Evolutionary conservation across 805 yeast species (phyloP), one percentile per base, ranked within the genome.

Genomic region (Wickerhamiella nectarea): DNA sequence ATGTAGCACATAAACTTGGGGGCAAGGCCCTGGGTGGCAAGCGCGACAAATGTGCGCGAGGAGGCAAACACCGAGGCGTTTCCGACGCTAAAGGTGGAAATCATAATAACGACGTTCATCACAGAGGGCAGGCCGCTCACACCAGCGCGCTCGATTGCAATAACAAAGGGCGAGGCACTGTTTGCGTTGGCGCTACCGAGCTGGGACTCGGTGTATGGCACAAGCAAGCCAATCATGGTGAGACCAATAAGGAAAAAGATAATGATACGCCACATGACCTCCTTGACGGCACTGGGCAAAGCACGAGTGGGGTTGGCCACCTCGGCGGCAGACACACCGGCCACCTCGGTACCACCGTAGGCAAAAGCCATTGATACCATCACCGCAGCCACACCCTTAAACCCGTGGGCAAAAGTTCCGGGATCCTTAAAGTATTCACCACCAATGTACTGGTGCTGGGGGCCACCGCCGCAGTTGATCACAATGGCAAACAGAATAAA

Each of bases 231-330:
- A 52, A 67, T 72, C 52, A 70, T 67, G 44, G 64, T 78, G 56
- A 62, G 70, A 50, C 76, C 67, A 8, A 70, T 63, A 57, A 83
- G 68, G 64, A 81, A 83, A 56, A 82, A 81, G 50, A 80, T 60
- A 12, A 78, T 63, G 46, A 83, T 77, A 62, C 91, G 70, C 89
- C 91, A 81, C 62, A 83, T 79, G 2, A 80, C 83, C 62, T 82
- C 86, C 61, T 80, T 81, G 44, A 80, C 76, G 34, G 89, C 86
- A 39, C 72, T 68, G 24, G 89, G 89, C 42, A 80, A 69, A 2
- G 80, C 63, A 46, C 68, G 69, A 52, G 81, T 67, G 37, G 89
- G 86, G 57, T 80, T 72, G 36, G 63, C 71, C 24, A 83, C 68
- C 60, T 82, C 91, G 5, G 87, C 85, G 15, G 86, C 79, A 8